Evolutionary conservation across 192 early-diverging fungal genomes (phyloP), one percentile per base, ranked within the genome.

Genomic region (Linderina pennispora): DNA sequence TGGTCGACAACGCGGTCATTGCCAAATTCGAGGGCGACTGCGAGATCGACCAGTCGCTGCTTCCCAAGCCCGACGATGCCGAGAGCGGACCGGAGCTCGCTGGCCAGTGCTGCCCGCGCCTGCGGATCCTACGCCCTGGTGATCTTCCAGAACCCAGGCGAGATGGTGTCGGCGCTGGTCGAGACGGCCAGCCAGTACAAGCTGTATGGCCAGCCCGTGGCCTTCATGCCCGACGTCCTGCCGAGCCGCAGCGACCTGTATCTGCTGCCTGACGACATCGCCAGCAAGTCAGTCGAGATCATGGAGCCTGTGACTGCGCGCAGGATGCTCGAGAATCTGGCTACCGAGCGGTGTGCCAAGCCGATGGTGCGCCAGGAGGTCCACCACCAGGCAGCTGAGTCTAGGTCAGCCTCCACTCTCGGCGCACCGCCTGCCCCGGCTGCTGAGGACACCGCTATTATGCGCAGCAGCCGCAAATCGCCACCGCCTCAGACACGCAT

Each of bases 1-100:
- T 66, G 34, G 64, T 77, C 4, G 58, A 62, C 50, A 47, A 50
- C 8, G 75, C 75, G 3, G 57, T 67, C 25, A 77, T 77, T 48
- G 68, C 69, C 35, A 77, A 77, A 56, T 40, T 77, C 21, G 75
- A 77, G 45, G 75, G 75, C 40, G 66, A 72, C 50, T 77, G 67
- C 50, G 67, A 74, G 20, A 54, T 74, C 18, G 70, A 74, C 33
- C 42, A 40, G 43, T 74, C 70, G 46, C 47, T 74, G 41, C 60
- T 52, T 26, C 70, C 70, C 14, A 50, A 54, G 31, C 42, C 67
- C 25, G 70, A 74, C 31, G 70, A 56, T n/a, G 36, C 48, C 14
- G 62, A 65, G 31, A 56, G 57, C 18, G 68, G 65, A 8, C 44
- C 45, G n/a, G 43, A 48, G 10, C 22, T 21, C 28, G 11, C 6